Percentiles rank a stretch among this genome's conserved stretches.
These are phyloP conservation scores for Neurospora discreta DNA, from an alignment of 495 filamentous ascomycete species.

Conservation along the genomic window DNA sequence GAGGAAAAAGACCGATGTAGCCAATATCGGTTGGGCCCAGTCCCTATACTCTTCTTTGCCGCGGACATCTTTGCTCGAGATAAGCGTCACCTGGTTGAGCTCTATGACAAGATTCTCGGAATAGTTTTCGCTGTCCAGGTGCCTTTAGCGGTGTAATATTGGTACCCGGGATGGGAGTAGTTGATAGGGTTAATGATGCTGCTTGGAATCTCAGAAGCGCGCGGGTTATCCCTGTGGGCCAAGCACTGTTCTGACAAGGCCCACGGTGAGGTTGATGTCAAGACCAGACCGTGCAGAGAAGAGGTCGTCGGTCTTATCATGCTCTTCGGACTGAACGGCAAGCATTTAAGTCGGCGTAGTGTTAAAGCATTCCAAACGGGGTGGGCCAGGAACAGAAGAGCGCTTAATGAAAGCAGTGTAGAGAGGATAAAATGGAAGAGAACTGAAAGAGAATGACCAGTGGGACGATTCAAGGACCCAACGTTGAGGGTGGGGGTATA, in stretches of 20 bases:
- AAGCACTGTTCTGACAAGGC: background rate
- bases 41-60: background rate
- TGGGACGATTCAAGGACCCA: background rate
- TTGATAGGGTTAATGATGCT: background rate
- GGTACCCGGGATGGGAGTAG: background rate
- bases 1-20: background rate
- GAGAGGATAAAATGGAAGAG: background rate
- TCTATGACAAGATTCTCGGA: background rate
- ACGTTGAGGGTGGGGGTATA: background rate
- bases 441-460: background rate
- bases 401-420: background rate
- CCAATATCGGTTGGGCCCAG: background rate
- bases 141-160: background rate
- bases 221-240: background rate
- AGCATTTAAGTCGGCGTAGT: background rate
- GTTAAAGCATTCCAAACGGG: background rate
- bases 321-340: background rate
- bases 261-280: background rate
- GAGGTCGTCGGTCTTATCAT: no score
- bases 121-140: background rate
- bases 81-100: background rate
- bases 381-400: background rate
- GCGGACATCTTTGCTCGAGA: background rate
- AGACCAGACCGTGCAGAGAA: background rate
- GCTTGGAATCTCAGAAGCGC: background rate